Evolutionary conservation across 306 rosid species (phyloP).

Genomic region (Dryas octopetala): DNA sequence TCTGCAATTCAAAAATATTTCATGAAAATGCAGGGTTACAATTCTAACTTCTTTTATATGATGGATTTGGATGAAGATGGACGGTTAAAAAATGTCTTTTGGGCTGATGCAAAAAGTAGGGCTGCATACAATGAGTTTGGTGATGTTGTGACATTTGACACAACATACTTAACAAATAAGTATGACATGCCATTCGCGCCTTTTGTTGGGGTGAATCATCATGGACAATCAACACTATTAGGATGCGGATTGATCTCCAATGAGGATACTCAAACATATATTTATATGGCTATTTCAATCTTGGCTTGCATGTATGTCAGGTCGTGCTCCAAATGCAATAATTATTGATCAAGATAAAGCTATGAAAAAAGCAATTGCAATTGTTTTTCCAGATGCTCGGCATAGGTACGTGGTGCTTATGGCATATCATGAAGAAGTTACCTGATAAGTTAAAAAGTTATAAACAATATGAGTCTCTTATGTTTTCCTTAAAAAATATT

Average conservation of each 20-base stretch:
- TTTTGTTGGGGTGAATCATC: no score
- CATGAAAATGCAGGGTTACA: neutral
- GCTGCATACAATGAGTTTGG: neutral
- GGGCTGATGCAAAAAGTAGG: constrained; percentile 5
- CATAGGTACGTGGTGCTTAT: constrained; percentile 32
- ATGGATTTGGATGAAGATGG: constrained; percentile 4
- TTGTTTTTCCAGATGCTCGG: constrained; percentile 23
- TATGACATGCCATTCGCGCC: no score
- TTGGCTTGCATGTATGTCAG: no score
- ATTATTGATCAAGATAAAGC: neutral
- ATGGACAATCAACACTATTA: no score
- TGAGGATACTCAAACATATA: no score
- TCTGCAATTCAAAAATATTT: constrained; percentile 1
- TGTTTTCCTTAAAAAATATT: neutral
- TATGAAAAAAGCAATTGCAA: constrained; percentile 21
- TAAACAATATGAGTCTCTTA: constrained; percentile 20
- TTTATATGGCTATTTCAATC: no score
- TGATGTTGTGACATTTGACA: neutral
- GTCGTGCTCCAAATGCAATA: no score
- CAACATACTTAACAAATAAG: neutral
- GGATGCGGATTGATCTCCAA: no score
- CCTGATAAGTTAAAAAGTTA: constrained; percentile 15
- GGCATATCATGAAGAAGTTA: constrained; percentile 28
- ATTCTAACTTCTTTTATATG: neutral
- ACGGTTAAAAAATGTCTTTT: neutral